A percentile compares a stretch with the other conserved stretches of the same genome.
These are phyloP conservation scores for Pyrus pyrifolia DNA, from an alignment of 306 rosid species.

Conservation along the genomic window DNA sequence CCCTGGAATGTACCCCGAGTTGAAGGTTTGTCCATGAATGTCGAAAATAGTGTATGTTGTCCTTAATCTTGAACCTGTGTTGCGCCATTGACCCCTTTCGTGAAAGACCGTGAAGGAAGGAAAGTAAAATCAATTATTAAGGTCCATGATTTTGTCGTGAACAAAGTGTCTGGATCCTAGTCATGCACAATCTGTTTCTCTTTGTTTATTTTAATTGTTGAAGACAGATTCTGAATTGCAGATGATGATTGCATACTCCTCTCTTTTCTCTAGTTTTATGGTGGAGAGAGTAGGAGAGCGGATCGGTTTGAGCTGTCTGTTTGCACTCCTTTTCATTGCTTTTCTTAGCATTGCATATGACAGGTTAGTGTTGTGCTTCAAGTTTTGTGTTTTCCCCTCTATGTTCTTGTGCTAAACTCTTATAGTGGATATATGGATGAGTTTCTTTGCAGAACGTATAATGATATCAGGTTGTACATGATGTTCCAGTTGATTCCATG, in stretches of 20 bases:
- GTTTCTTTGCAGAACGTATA: slow-evolving; percentile 42
- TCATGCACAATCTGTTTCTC: background rate
- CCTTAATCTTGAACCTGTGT: background rate
- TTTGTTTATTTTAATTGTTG: background rate
- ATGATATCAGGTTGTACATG: slow-evolving; percentile 49
- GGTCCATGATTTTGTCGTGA: background rate
- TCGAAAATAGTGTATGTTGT: background rate
- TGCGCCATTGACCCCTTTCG: background rate
- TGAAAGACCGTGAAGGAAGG: background rate
- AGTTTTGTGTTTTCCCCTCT: background rate
- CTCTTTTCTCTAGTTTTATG: slow-evolving; percentile 50
- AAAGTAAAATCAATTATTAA: background rate
- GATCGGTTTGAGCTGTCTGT: slow-evolving; percentile 39
- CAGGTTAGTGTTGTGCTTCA: slow-evolving; percentile 26
- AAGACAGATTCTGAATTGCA: slow-evolving; percentile 28
- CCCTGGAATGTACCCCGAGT: background rate
- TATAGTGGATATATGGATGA: slow-evolving; percentile 11
- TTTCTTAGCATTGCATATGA: slow-evolving; percentile 35
- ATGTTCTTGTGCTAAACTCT: background rate
- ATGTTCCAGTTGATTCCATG: slow-evolving; percentile 52
- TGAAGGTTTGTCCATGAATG: background rate
- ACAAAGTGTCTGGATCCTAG: background rate
- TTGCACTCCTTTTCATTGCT: slow-evolving; percentile 36
- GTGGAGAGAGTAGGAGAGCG: slow-evolving; percentile 48
- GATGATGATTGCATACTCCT: slow-evolving; percentile 58